Evolutionary conservation across 2,329 filamentous ascomycete genomes (phyloP), one percentile per base, ranked within the genome.

Genomic region (Rhinocladiella similis): DNA sequence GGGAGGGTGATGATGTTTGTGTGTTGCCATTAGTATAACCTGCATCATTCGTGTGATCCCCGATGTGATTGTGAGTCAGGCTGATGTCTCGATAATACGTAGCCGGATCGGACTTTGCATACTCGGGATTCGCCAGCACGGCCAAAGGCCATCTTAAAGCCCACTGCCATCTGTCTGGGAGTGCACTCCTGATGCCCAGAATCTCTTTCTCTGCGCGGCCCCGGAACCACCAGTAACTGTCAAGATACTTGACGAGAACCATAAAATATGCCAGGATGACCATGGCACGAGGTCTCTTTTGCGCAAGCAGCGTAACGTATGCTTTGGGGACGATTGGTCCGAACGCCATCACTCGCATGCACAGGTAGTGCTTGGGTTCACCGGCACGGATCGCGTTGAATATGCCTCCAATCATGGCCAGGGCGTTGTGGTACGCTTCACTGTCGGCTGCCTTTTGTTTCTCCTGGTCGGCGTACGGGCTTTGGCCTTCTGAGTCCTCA

Each of bases 191-290:
- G 38, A 70, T 64, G 1, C 66, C 67, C 27, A 62, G 60, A 10
- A 69, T 64, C 39, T 70, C 68, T 16, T 62, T 54, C 47, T 62
- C 61, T 2, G 66, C 63, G 4, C 50, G 50, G 5, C 61, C 64
- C 16, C 67, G 63, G 3, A 67, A 58, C 59, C 67, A 70, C 58
- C 68, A 67, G 19, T 67, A 56, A 22, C 61, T 63, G 22, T 66
- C 62, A 5, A 66, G 63, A 5, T 63, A 63, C n/a, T 60, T 66
- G 19, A 67, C 59, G 10, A 70, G 62, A 14, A 65, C 68, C 53
- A 72, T 70, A 59, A 66, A 69, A 51, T 69, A 66, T 3, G 69
- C 68, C 41, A 72, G 56, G 1, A 66, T 64, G 9, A 70, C 67
- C 36, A 71, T 46, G 13, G 69, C 69, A 20, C 68, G 63, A 12